A percentile compares a stretch with the other conserved stretches of the same genome.
Conservation (phyloP, 2,329 filamentous ascomycete species). For the Chalaropsis ovoidea region DNA sequence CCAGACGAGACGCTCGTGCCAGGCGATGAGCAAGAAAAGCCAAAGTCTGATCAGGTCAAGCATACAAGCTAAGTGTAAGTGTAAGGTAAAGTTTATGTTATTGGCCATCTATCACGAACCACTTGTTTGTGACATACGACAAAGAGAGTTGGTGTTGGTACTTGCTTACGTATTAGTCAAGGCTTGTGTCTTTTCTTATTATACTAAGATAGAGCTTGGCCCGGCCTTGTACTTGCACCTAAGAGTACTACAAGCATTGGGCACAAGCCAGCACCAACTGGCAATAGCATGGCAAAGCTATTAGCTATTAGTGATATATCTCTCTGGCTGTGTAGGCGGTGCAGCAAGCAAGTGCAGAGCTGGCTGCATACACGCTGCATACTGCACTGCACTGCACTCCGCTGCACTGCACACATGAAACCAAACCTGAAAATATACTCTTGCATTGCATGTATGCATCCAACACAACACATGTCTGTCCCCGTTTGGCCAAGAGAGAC, state of each 20-base stretch:
- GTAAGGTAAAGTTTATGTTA: slow-evolving; percentile 9
- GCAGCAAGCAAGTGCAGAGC: not conserved
- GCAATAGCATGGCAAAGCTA: not conserved
- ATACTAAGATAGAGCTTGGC: too few species aligned
- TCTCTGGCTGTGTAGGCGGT: not conserved
- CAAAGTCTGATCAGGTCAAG: not conserved
- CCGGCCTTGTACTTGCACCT: too few species aligned
- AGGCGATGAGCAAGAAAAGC: not conserved
- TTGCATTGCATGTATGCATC: not conserved
- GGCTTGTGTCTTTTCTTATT: too few species aligned
- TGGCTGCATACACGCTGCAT: not conserved
- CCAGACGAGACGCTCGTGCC: not conserved
- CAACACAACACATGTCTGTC: not conserved
- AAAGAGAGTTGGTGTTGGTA: not conserved
- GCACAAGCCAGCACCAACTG: too few species aligned
- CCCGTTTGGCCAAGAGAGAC: too few species aligned
- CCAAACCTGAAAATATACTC: slow-evolving; percentile 1
- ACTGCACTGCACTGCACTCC: too few species aligned
- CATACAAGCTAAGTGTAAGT: not conserved
- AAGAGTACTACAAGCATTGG: too few species aligned
- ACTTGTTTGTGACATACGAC: not conserved
- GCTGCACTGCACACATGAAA: not conserved
- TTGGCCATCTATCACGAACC: not conserved
- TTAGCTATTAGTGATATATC: not conserved
- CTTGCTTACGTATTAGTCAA: too few species aligned